Evolutionary conservation across 2,329 filamentous ascomycete genomes (phyloP).

Genomic region (Rhytidhysteron rufulum): DNA sequence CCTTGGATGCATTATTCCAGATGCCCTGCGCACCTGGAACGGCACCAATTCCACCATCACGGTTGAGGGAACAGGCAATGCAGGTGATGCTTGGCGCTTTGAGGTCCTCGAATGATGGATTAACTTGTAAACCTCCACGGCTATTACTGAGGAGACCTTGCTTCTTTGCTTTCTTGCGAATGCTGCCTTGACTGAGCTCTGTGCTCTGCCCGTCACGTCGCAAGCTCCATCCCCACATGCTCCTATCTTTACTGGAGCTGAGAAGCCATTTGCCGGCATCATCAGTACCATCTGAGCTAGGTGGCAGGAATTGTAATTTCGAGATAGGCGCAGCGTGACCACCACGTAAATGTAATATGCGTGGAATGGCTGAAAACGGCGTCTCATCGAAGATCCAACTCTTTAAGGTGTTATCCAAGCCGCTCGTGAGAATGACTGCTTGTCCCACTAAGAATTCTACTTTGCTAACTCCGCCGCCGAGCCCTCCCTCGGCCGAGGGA

Average conservation of each 20-base stretch:
- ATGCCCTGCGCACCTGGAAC: constrained; percentile 72
- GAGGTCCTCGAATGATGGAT: constrained; percentile 64
- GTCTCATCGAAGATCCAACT: constrained; percentile 96
- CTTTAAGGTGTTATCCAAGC: constrained; percentile 87
- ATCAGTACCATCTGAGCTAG: constrained; percentile 85
- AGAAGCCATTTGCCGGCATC: constrained; percentile 89
- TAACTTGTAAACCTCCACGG: constrained; percentile 56
- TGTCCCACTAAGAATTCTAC: constrained; percentile 88
- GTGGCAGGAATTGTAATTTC: constrained; percentile 77
- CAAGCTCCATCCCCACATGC: constrained; percentile 94
- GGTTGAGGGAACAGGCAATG: constrained; percentile 86
- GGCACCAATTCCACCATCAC: constrained; percentile 89
- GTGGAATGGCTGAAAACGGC: constrained; percentile 81
- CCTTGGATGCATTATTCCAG: constrained; percentile 71
- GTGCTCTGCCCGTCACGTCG: constrained; percentile 90
- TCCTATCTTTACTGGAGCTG: constrained; percentile 83
- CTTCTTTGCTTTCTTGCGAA: constrained; percentile 88
- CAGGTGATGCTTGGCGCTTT: constrained; percentile 91
- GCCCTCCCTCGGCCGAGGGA: constrained; percentile 51
- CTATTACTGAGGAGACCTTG: constrained; percentile 64
- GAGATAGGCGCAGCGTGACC: constrained; percentile 87
- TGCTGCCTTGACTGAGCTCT: constrained; percentile 85
- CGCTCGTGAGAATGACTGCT: constrained; percentile 83
- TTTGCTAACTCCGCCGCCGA: constrained; percentile 76
- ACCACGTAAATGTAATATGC: constrained; percentile 78